phyloP scores from a whole-genome alignment of 768 basidiomycete genomes.

The Phaffia tasmanica region DNA sequence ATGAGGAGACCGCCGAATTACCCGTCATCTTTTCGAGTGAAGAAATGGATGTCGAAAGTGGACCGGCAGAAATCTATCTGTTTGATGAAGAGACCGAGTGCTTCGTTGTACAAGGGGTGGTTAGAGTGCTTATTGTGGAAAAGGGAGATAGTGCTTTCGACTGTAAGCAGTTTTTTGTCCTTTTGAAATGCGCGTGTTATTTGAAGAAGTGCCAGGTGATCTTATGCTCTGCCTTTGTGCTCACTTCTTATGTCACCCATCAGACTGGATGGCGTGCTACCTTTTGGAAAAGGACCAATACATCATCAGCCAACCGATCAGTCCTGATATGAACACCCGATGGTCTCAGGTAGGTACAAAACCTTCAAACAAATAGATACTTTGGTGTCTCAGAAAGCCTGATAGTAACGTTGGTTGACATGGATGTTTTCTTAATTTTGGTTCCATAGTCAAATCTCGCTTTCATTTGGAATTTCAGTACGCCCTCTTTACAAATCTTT shows the following conservation, averaged over 20 bases:
- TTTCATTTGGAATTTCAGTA: conserved; percentile 73
- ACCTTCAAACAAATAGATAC: conserved; percentile 28
- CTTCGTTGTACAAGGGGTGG: conserved; percentile 40
- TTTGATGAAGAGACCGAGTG: conserved; percentile 41
- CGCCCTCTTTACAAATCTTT: not conserved
- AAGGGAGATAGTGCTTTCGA: conserved; percentile 34
- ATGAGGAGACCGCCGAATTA: conserved; percentile 33
- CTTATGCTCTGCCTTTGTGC: not conserved
- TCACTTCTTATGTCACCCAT: not conserved
- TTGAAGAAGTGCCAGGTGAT: not conserved
- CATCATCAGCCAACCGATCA: conserved; percentile 30
- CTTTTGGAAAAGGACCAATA: conserved; percentile 20
- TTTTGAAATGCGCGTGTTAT: too few relatives aligned
- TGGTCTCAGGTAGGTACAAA: conserved; percentile 22
- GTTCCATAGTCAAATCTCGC: conserved; percentile 38
- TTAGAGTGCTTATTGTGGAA: conserved; percentile 35
- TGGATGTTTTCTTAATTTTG: conserved; percentile 31
- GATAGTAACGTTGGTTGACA: conserved; percentile 35
- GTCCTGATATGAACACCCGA: conserved; percentile 29
- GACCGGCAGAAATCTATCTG: conserved; percentile 39
- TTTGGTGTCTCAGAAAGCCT: conserved; percentile 36
- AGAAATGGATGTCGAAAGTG: too few relatives aligned
- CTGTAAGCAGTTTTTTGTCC: conserved; percentile 30
- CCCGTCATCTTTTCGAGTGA: conserved; percentile 30
- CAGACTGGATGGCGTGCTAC: conserved; percentile 26